Base-by-base conservation (phyloP, 495 filamentous ascomycete species). In the Zalerion maritima region DNA sequence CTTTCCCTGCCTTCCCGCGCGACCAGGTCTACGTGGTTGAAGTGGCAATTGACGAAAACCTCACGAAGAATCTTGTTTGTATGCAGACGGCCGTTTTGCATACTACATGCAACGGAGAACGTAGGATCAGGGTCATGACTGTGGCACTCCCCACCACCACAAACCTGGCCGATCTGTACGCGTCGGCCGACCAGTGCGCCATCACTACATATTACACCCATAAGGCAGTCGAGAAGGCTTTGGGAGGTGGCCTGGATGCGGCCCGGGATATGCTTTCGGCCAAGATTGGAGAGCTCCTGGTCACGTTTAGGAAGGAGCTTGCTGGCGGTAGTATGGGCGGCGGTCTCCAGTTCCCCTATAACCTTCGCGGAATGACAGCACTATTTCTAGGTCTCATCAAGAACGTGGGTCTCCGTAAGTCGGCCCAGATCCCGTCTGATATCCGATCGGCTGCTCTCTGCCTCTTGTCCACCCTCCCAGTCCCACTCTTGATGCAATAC, bases 1-100 rank as follows among this genome's bases (percentile, higher is more conserved):
- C 87, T 14, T 96, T 96, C 67, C 87, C 87, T 1, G 89, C 91
- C 4, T 94, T 97, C 64, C 89, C 89, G 12, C 73, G 89, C 47
- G 89, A 97, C 47, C 89, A 97, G 47, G 80, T 78, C 26, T 97
- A 96, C 48, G 89, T 96, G n/a, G 89, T 97, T 20, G 89, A 97
- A 47, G 91, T 97, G 31, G 87, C 89, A 5, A 94, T 97, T 37
- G 89, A 97, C 50, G 89, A 97, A 57, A 81, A 73, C 20, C 60
- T 97, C 33, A 74, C 74, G n/a, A 93, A 92, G 55, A 78, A 78
- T n/a, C 75, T 87, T 33, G 78, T 94, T 13, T 94, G 85, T 57
- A 57, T 97, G 63, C 89, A 97, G 50, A 78, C 85, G n/a, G 91
- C 87, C 23, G 85, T 97, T 8, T 71, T 97, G 20, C 91, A 96